phyloP scores from a whole-genome alignment of 2,329 filamentous ascomycete genomes.

The Fusarium dimerum region DNA sequence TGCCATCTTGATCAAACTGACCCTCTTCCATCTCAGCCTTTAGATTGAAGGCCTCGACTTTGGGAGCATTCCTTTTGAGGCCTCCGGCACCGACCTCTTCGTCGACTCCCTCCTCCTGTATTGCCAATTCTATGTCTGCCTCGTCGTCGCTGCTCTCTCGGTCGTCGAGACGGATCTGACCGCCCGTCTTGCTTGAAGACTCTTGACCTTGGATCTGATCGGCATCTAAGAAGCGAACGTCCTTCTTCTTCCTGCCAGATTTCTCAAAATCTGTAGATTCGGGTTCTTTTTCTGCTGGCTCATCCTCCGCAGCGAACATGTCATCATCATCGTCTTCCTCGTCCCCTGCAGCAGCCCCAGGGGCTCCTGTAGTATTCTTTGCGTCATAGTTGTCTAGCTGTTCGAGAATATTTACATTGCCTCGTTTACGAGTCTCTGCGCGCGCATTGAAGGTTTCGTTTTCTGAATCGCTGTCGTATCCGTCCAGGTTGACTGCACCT shows the following conservation, averaged over 20 bases:
- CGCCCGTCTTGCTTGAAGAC: conserved; percentile 69
- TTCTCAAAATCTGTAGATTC: conserved; percentile 34
- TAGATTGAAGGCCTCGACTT: conserved; percentile 96
- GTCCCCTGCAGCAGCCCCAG: conserved; percentile 61
- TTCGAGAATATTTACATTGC: conserved; percentile 51
- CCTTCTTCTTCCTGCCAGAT: conserved; percentile 60
- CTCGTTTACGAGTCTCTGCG: conserved; percentile 59
- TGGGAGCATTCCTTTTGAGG: conserved; percentile 89
- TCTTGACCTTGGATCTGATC: conserved; percentile 79
- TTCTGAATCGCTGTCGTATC: conserved; percentile 92
- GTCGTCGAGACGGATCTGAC: conserved; percentile 64
- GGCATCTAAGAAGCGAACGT: conserved; percentile 61
- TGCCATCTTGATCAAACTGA: conserved; percentile 85
- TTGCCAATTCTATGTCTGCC: conserved; percentile 69
- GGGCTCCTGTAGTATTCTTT: conserved; percentile 38
- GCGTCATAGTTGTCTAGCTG: conserved; percentile 57
- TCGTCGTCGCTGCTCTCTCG: conserved; percentile 62
- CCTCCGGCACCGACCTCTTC: conserved; percentile 88
- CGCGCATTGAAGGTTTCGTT: conserved; percentile 85
- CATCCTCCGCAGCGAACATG: conserved; percentile 77
- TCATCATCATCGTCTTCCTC: conserved; percentile 52
- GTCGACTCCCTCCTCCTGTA: conserved; percentile 75
- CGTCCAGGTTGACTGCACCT: conserved; percentile 93
- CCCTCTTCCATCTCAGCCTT: conserved; percentile 88
- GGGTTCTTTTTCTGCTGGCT: conserved; percentile 42